Conservation (phyloP, 176 grass and related monocot genomes). For the Oryza meridionalis region DNA sequence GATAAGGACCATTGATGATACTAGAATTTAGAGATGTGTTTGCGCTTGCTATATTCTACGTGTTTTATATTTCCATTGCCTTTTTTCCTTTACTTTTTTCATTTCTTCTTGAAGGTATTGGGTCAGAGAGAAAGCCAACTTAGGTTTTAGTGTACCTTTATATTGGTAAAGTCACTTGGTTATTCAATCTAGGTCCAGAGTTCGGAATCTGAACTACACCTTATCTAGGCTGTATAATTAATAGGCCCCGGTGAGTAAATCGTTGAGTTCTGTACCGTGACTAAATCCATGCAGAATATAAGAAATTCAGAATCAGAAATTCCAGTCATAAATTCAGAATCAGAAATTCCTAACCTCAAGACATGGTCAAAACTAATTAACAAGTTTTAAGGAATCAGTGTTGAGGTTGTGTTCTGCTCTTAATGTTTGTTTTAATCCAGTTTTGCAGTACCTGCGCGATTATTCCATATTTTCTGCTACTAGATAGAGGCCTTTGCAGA, state of each 20-base stretch:
- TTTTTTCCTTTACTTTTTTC: no score
- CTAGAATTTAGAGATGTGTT: no score
- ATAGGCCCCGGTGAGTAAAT: background rate
- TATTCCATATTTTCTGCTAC: conserved; percentile 64
- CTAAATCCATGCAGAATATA: conserved; percentile 1
- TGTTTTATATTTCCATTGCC: no score
- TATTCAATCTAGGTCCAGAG: background rate
- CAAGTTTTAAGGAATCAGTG: conserved; percentile 3
- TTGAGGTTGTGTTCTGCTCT: background rate
- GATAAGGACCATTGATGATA: no score
- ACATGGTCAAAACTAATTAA: background rate
- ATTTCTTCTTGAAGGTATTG: no score
- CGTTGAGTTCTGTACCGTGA: background rate
- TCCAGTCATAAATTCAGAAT: no score
- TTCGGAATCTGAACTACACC: background rate
- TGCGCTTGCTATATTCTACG: no score
- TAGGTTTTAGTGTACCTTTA: background rate
- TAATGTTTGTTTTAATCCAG: background rate
- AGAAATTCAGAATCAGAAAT: background rate
- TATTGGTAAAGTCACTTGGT: background rate
- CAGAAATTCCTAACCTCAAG: background rate
- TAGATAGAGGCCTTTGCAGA: conserved; percentile 93
- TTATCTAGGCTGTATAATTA: conserved; percentile 4
- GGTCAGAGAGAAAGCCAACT: background rate
- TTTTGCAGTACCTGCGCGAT: conserved; percentile 73